Evolutionary conservation across 2,329 filamentous ascomycete genomes (phyloP).

Genomic region (Corinectria fuckeliana): DNA sequence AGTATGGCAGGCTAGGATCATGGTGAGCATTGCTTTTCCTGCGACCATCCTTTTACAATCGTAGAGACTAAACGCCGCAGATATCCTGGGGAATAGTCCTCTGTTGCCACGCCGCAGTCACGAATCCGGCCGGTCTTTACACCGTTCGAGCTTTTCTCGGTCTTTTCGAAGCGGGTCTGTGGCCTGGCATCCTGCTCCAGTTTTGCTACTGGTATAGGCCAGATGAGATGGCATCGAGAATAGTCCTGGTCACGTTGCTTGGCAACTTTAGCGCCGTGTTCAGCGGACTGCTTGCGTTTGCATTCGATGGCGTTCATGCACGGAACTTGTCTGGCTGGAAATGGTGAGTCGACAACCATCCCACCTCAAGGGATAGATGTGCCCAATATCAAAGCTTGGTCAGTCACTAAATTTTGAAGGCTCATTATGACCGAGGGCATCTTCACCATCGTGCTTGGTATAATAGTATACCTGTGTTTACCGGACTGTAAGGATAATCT

Average conservation of each 20-base stretch:
- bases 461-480: not conserved
- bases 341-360: constrained; percentile 26
- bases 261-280: constrained; percentile 51
- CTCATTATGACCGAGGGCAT: not conserved
- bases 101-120: not conserved
- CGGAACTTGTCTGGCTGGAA: constrained; percentile 42
- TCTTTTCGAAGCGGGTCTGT: constrained; percentile 46
- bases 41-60: not conserved
- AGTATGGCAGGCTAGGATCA: constrained; percentile 50
- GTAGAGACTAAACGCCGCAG: not conserved
- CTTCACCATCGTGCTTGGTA: constrained; percentile 1
- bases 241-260: constrained; percentile 53
- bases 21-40: constrained; percentile 42
- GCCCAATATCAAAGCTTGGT: too few species aligned
- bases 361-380: not conserved
- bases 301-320: constrained; percentile 47
- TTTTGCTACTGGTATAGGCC: constrained; percentile 56
- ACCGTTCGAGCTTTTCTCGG: constrained; percentile 7
- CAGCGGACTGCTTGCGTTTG: constrained; percentile 52
- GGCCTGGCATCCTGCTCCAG: constrained; percentile 51
- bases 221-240: constrained; percentile 51
- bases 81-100: constrained; percentile 11
- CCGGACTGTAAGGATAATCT: not conserved
- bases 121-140: not conserved
- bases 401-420: not conserved